Evolutionary conservation across 176 grass and related monocot species (phyloP), one percentile per base, ranked within the genome.

Genomic region (Triticum monococcum): DNA sequence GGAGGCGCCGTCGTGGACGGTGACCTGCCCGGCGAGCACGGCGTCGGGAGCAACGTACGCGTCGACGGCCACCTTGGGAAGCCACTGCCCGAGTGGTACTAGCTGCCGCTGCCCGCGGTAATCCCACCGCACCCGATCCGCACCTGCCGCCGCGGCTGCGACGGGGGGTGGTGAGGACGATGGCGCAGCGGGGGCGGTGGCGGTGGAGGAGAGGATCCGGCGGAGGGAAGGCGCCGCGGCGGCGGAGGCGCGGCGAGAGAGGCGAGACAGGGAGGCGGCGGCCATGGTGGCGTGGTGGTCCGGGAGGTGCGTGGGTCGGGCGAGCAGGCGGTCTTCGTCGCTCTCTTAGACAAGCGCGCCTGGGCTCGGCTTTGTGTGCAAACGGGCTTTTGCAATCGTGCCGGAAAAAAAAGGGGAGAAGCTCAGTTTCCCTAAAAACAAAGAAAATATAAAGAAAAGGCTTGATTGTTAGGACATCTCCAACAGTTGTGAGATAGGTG

Each of bases 41-140:
- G 88, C 93, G 64, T 94, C 95, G 10, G 97, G 96, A 11, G 96
- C 96, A 8, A 98, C 96, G 86, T 95, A 95, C 3, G 96, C 96
- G 46, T 98, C 96, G 4, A 95, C 93, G 0, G 96, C 96, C 63
- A 98, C 84, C 86, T 95, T 98, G 5, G 96, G 96, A 59, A 88
- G 68, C 96, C 96, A 98, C 78, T 94, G 93, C 2, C 96, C 96
- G 7, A 98, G 90, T 0, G 96, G 96, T 37, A 98, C 89, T 56
- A 95, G 56, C 83, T 86, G 84, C 22, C 96, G 68, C 79, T 98
- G 96, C 50, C 96, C 96, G 60, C 97, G 87, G 86, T 96, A 98
- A 85, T 98, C 97, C 97, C 94, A 98, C 71, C 87, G 84, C 81
- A 92, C 89, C 65, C 84, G 97, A 92, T 98, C 94, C 65, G 83